Percentiles rank a stretch among this genome's conserved stretches.
Evolutionary conservation across 768 basidiomycete genomes (phyloP).

Genomic region (Leccinum variicolor): DNA sequence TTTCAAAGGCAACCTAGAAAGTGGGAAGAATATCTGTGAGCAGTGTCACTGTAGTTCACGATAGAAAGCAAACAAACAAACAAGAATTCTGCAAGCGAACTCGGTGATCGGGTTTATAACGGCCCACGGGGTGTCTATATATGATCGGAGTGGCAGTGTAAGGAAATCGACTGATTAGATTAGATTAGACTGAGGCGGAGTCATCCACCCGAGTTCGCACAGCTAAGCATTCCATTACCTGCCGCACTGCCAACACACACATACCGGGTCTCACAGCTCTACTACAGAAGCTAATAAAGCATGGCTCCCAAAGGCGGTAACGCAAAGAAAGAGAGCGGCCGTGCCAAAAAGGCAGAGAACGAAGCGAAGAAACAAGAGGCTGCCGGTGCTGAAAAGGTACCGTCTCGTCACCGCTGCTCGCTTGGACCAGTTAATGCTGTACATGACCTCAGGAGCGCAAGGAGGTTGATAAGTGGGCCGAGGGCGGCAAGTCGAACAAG

Average conservation of each 20-base stretch:
- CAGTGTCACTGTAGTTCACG: background rate
- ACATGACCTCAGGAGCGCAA: conserved; percentile 54
- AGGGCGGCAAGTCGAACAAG: conserved; percentile 66
- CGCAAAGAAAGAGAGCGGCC: conserved; percentile 87
- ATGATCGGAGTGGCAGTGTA: conserved; percentile 25
- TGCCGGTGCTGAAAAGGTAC: conserved; percentile 58
- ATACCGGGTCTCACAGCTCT: conserved; percentile 3
- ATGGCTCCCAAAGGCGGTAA: conserved; percentile 91
- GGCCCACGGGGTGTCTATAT: background rate
- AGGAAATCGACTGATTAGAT: conserved; percentile 15
- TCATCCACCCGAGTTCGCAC: conserved; percentile 12
- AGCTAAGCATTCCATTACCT: conserved; percentile 1
- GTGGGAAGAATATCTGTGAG: background rate
- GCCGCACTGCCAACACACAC: conserved; percentile 1
- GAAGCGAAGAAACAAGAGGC: conserved; percentile 74
- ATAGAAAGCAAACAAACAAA: background rate
- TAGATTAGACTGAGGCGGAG: conserved; percentile 9
- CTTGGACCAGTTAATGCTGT: conserved; percentile 4
- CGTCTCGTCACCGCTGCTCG: conserved; percentile 5
- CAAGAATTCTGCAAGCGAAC: background rate
- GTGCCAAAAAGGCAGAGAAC: conserved; percentile 91
- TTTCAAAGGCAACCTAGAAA: background rate
- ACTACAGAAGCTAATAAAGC: background rate
- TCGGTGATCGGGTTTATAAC: conserved; percentile 1
- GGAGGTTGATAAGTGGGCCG: conserved; percentile 66